These are phyloP conservation scores for Aspergillus floridensis DNA, from an alignment of 2,329 filamentous ascomycete species.

Conservation along the genomic window DNA sequence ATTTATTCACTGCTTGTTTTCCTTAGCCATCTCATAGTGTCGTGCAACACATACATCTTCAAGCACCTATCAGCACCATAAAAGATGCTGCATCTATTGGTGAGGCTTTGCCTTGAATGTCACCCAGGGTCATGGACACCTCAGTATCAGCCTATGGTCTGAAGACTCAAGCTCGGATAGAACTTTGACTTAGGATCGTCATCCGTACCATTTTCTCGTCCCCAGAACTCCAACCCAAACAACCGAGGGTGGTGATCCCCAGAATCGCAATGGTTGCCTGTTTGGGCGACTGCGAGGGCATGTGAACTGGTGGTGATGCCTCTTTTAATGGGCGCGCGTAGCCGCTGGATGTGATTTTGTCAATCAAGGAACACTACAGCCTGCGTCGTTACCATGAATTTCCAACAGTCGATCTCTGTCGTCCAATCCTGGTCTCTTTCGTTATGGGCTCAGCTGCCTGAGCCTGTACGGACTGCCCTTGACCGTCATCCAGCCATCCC, in stretches of 20 bases:
- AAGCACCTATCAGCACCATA: too few species aligned
- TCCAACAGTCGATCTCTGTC: neutral
- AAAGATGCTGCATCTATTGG: too few species aligned
- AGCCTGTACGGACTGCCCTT: neutral
- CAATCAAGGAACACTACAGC: neutral
- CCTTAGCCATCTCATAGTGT: too few species aligned
- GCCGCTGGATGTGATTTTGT: neutral
- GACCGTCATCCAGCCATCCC: neutral
- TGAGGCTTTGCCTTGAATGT: too few species aligned
- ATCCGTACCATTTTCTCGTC: neutral
- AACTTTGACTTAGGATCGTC: neutral
- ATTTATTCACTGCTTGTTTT: too few species aligned
- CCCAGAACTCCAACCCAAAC: neutral
- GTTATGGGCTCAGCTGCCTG: neutral
- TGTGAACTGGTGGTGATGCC: neutral
- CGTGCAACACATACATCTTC: too few species aligned
- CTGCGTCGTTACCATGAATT: neutral
- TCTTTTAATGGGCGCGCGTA: neutral
- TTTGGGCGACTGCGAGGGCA: neutral
- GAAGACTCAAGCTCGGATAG: neutral
- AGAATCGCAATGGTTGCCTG: neutral
- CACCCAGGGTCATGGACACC: too few species aligned
- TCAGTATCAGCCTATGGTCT: too few species aligned
- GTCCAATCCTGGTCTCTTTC: neutral
- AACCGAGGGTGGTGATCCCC: neutral